Evolutionary conservation across 2,329 filamentous ascomycete species (phyloP).

Genomic region (Botrytis cinerea): DNA sequence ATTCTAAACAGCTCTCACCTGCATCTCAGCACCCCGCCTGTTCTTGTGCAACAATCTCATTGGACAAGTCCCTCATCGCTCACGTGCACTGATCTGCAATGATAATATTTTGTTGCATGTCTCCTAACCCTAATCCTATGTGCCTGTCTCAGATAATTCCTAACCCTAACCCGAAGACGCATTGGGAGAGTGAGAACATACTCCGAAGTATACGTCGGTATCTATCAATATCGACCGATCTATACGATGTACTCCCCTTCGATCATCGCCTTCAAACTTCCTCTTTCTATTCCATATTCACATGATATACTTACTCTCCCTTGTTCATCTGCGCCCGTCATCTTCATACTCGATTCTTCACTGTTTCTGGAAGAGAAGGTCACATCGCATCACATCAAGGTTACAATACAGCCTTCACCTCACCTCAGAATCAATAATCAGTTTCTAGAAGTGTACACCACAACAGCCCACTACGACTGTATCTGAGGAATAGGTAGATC

Average conservation of each 20-base stretch:
- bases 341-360: not conserved
- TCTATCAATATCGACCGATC: too few relatives aligned
- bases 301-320: not conserved
- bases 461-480: not conserved
- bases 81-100: not conserved
- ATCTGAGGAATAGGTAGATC: not conserved
- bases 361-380: not conserved
- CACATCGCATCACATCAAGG: not conserved
- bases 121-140: conserved; percentile 2
- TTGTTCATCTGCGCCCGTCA: not conserved
- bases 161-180: not conserved
- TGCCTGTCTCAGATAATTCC: not conserved
- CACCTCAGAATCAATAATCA: not conserved
- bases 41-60: not conserved
- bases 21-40: not conserved
- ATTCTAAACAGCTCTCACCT: not conserved
- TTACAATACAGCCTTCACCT: not conserved
- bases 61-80: not conserved
- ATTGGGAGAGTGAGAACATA: not conserved
- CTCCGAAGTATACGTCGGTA: too few relatives aligned
- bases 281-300: not conserved
- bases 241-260: too few relatives aligned
- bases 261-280: not conserved
- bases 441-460: not conserved
- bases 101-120: not conserved